Evolutionary conservation across 176 grass and related monocot species (phyloP).

Genomic region (Aegilops tauschii): DNA sequence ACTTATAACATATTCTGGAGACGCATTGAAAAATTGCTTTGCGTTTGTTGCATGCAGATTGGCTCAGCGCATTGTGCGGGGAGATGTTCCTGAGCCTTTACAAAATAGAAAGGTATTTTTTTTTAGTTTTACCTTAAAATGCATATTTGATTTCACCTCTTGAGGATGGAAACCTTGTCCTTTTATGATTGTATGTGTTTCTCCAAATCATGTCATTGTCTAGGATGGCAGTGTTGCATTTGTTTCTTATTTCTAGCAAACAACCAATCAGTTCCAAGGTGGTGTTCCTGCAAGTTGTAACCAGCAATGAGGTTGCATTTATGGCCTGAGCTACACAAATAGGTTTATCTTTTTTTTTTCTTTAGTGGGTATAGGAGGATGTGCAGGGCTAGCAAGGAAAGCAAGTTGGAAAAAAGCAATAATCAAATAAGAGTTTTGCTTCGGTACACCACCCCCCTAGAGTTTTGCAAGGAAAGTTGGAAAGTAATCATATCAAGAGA

Average conservation of each 20-base stretch:
- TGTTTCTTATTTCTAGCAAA: neutral
- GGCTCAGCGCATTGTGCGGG: slow-evolving; percentile 85
- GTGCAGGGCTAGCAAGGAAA: neutral
- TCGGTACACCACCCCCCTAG: too few species aligned
- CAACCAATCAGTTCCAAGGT: neutral
- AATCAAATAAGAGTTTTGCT: neutral
- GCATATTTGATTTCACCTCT: neutral
- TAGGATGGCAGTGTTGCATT: neutral
- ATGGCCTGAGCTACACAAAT: neutral
- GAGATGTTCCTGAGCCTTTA: slow-evolving; percentile 95
- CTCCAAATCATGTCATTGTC: neutral
- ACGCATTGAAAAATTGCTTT: slow-evolving; percentile 10
- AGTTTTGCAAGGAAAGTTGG: too few species aligned
- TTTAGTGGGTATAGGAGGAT: neutral
- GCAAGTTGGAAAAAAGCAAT: neutral
- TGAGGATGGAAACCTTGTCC: neutral
- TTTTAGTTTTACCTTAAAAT: neutral
- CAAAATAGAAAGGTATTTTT: slow-evolving; percentile 75
- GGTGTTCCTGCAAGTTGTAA: neutral
- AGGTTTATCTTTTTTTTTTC: neutral
- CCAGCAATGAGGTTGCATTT: neutral
- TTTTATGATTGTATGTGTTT: neutral
- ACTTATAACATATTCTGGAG: neutral
- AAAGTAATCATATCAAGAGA: slow-evolving; percentile 1
- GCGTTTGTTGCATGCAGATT: slow-evolving; percentile 48